A percentile compares a stretch with the other conserved stretches of the same genome.
These are phyloP conservation scores for Neonothopanus nambi DNA, from an alignment of 1,284 basidiomycete species.

Conservation along the genomic window DNA sequence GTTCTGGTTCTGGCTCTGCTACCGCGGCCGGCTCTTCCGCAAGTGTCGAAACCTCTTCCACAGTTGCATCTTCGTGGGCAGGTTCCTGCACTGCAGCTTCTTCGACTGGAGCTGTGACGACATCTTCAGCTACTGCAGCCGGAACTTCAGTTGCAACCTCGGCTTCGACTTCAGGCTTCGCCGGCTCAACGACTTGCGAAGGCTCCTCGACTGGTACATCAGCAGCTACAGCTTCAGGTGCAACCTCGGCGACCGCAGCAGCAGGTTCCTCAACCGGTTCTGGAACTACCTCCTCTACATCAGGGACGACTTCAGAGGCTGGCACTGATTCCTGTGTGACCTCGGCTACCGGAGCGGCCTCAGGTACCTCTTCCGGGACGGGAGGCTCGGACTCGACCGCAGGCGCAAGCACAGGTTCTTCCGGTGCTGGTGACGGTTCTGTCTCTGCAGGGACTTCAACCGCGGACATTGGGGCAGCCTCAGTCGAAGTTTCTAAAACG, in stretches of 20 bases:
- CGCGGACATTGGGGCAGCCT: neutral
- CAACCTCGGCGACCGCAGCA: neutral
- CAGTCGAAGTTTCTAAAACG: neutral
- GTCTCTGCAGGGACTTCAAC: neutral
- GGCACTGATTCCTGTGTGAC: too few relatives aligned
- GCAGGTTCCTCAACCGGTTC: neutral
- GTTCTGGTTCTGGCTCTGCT: neutral
- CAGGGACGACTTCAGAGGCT: neutral
- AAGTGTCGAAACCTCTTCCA: constrained; percentile 13
- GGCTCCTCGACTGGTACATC: constrained; percentile 6
- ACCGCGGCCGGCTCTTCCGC: too few relatives aligned
- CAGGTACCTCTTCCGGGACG: neutral
- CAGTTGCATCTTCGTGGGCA: constrained; percentile 11
- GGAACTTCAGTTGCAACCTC: too few relatives aligned
- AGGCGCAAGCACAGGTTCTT: neutral
- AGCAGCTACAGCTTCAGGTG: constrained; percentile 2
- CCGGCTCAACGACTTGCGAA: constrained; percentile 12
- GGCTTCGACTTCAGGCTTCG: too few relatives aligned
- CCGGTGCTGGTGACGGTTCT: constrained; percentile 2
- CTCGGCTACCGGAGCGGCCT: neutral
- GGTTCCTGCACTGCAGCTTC: constrained; percentile 1
- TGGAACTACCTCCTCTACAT: neutral
- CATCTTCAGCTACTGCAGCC: too few relatives aligned
- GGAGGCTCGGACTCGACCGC: neutral
- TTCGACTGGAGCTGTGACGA: constrained; percentile 8